phyloP scores from a whole-genome alignment of 495 filamentous ascomycete genomes.

The Penicillium simplicissimum region DNA sequence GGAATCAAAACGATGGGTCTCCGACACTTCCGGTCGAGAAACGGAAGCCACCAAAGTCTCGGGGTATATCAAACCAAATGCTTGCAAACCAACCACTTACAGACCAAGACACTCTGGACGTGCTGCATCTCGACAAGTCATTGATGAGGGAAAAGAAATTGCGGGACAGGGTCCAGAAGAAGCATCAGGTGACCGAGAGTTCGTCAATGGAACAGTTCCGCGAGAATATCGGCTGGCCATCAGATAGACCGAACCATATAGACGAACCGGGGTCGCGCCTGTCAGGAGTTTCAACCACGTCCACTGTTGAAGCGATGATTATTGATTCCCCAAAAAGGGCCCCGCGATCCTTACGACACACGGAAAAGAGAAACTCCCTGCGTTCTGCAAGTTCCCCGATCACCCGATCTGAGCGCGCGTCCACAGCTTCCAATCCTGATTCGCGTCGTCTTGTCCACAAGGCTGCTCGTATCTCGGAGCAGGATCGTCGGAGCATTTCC shows the following conservation, averaged over 20 bases:
- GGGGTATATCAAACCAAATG: slow-evolving; percentile 5
- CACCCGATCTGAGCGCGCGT: slow-evolving; percentile 44
- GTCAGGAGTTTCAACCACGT: slow-evolving; percentile 65
- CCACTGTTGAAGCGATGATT: slow-evolving; percentile 72
- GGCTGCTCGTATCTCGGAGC: slow-evolving; percentile 46
- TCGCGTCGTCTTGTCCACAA: slow-evolving; percentile 51
- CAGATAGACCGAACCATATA: slow-evolving; percentile 24
- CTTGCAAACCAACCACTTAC: background rate
- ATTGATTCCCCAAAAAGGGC: slow-evolving; percentile 59
- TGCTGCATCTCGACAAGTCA: slow-evolving; percentile 27
- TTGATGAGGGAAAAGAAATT: slow-evolving; percentile 36
- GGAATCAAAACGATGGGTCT: slow-evolving; percentile 20
- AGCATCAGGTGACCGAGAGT: slow-evolving; percentile 23
- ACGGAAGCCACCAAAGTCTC: slow-evolving; percentile 11
- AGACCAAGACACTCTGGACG: slow-evolving; percentile 19
- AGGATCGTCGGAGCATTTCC: slow-evolving; percentile 55
- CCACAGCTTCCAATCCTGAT: slow-evolving; percentile 41
- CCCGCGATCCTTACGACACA: slow-evolving; percentile 62
- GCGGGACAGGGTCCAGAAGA: slow-evolving; percentile 37
- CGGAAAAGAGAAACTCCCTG: slow-evolving; percentile 62
- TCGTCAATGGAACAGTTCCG: slow-evolving; percentile 42
- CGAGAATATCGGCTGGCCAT: slow-evolving; percentile 47
- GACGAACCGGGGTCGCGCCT: slow-evolving; percentile 45
- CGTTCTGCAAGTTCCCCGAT: slow-evolving; percentile 55
- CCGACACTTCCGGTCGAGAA: slow-evolving; percentile 24